Percentiles rank a stretch among this genome's conserved stretches.
phyloP scores from a whole-genome alignment of 2,329 filamentous ascomycete genomes.

The Monosporascus sp. region DNA sequence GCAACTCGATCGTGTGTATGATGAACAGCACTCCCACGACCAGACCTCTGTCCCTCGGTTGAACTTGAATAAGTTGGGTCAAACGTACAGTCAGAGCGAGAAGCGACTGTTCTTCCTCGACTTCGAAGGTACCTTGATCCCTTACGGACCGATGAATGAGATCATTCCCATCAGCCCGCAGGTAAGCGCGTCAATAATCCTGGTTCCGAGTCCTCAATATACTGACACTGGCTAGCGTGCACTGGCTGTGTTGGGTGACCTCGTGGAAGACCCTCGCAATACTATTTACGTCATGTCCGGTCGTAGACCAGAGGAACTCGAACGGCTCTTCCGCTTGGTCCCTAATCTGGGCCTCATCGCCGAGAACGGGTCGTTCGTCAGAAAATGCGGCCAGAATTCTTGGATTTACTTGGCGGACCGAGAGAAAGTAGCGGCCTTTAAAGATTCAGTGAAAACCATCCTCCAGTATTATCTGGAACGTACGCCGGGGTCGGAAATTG shows the following conservation, averaged over 20 bases:
- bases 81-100: constrained; percentile 60
- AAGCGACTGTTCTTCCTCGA: constrained; percentile 83
- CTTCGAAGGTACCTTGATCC: constrained; percentile 88
- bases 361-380: constrained; percentile 90
- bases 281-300: constrained; percentile 92
- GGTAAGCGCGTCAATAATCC: constrained; percentile 23
- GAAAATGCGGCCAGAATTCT: constrained; percentile 57
- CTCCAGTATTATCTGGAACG: constrained; percentile 86
- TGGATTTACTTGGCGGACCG: constrained; percentile 78
- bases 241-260: constrained; percentile 73
- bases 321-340: constrained; percentile 77
- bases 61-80: constrained; percentile 58
- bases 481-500: constrained; percentile 79
- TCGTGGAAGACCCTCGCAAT: constrained; percentile 75
- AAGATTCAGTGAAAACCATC: constrained; percentile 74
- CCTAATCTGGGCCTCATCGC: constrained; percentile 84
- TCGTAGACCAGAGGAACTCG: constrained; percentile 79
- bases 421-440: constrained; percentile 69
- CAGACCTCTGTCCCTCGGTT: constrained; percentile 83
- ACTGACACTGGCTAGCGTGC: constrained; percentile 53
- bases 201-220: neutral
- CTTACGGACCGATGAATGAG: constrained; percentile 76
- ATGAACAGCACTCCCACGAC: constrained; percentile 79
- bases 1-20: constrained; percentile 68
- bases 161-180: constrained; percentile 81